Evolutionary conservation across 495 filamentous ascomycete species (phyloP).

Genomic region (Staphylotrichum longicolle): DNA sequence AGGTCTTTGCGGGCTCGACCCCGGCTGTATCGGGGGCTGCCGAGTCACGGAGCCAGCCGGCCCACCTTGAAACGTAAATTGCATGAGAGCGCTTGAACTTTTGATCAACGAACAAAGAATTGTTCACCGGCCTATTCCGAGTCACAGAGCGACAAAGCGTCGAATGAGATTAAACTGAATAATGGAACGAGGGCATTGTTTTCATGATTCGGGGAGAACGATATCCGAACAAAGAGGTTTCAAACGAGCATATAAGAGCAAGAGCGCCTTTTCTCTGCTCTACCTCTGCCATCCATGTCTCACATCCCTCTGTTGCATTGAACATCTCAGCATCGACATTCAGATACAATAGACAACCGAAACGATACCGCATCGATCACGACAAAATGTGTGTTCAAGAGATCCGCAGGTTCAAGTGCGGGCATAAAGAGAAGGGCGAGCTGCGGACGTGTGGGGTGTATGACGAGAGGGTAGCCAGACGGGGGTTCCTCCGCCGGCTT

Average conservation of each 20-base stretch:
- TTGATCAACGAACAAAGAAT: neutral
- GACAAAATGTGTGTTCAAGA: constrained; percentile 1
- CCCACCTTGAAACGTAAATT: too few relatives aligned
- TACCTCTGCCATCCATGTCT: neutral
- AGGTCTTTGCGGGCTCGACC: too few relatives aligned
- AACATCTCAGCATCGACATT: neutral
- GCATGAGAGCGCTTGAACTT: too few relatives aligned
- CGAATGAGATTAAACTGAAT: neutral
- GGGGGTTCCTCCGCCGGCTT: neutral
- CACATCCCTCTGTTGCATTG: neutral
- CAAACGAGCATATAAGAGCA: neutral
- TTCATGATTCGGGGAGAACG: neutral
- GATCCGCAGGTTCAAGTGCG: constrained; percentile 1
- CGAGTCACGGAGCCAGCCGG: too few relatives aligned
- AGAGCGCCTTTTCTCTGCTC: neutral
- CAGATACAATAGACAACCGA: neutral
- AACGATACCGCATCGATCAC: neutral
- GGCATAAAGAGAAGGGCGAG: neutral
- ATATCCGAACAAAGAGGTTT: neutral
- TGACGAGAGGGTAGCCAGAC: neutral
- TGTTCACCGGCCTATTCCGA: neutral
- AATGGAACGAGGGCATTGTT: constrained; percentile 2
- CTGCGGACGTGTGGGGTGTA: neutral
- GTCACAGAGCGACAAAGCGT: constrained; percentile 1
- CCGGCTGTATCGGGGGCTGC: too few relatives aligned